Base-by-base conservation (phyloP, 169 alveolate genomes). In the Babesia divergens region DNA sequence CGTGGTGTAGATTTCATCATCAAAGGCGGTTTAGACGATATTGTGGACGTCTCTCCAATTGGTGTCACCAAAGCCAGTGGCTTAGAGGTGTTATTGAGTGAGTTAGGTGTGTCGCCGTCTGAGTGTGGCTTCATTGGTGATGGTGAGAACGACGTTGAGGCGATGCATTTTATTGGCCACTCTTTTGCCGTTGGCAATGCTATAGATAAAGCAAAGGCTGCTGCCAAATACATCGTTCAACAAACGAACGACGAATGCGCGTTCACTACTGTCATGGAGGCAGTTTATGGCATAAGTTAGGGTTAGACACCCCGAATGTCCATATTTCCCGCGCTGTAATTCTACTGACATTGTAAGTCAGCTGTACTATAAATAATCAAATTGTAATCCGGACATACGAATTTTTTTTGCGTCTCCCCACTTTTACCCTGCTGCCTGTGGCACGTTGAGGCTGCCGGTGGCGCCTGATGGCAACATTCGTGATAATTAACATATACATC, bases 171-270 rank as follows among this genome's bases (percentile, higher is more conserved):
- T 3, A 28, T 26, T 1, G 3, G 38, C 4, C 18, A 5, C 7
- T 79, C 87, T 0, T 79, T 68, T 49, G 83, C 83, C 18, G 82
- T 79, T 8, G 87, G 70, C 0, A 64, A 68, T 31, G 87, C 83
- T 9, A 20, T 11, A 0, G 76, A 76, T 20, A 28, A 31, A 9
- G 86, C 46, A 16, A 76, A 67, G 46, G 44, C 47, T 2, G 6
- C 31, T 26, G 86, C 86, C 13, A 76, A 68, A 26, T 38, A 56
- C 35, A 65, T 68, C 37, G 9, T 68, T 8, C 44, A 58, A 20
- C 44, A 52, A 40, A 65, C 80, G 16, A 26, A 68, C 65, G 75
- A 67, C 7, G 82, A 76, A n/a, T 74, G 43, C 26, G 84, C 74
- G 6, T 60, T 74, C 38, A 43, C 75, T 47, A 44, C 60, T 22